Evolutionary conservation across 2,329 filamentous ascomycete genomes (phyloP).

Genomic region (Fonsecaea pedrosoi): DNA sequence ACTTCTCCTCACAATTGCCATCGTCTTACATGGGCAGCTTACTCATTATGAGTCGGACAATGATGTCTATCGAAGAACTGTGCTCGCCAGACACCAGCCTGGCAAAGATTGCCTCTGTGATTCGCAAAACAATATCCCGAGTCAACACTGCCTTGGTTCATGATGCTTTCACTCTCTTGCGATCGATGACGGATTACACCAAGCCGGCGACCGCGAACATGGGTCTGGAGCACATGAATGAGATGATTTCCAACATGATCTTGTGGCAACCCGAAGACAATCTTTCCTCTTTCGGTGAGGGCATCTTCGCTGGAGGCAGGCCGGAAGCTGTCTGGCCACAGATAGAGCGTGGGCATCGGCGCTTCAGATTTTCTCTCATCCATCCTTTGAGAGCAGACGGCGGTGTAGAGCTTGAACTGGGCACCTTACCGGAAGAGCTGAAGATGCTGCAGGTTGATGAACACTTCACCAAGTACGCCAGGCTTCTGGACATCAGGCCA

Average conservation of each 20-base stretch:
- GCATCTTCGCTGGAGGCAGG: slow-evolving; percentile 39
- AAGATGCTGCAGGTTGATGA: slow-evolving; percentile 35
- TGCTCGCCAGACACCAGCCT: slow-evolving; percentile 9
- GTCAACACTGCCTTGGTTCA: slow-evolving; percentile 1
- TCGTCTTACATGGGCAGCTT: slow-evolving; percentile 17
- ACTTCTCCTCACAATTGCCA: slow-evolving; percentile 14
- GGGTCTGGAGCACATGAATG: slow-evolving; percentile 19
- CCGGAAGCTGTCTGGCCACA: slow-evolving; percentile 43
- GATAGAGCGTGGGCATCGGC: slow-evolving; percentile 39
- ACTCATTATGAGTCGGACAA: slow-evolving; percentile 7
- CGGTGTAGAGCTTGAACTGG: slow-evolving; percentile 37
- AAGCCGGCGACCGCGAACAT: slow-evolving; percentile 17
- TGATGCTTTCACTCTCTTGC: slow-evolving; percentile 13
- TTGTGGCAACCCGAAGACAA: slow-evolving; percentile 5
- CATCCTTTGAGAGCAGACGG: slow-evolving; percentile 42
- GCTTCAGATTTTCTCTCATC: slow-evolving; percentile 43
- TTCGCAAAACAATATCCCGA: background rate
- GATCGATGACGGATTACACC: slow-evolving; percentile 13
- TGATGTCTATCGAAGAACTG: slow-evolving; percentile 11
- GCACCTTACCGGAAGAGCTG: slow-evolving; percentile 37
- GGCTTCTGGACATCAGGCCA: slow-evolving; percentile 21
- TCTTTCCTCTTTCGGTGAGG: slow-evolving; percentile 4
- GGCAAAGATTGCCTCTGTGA: background rate
- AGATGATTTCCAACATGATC: slow-evolving; percentile 22
- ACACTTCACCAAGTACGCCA: slow-evolving; percentile 35